Base-by-base conservation (phyloP, 192 early-diverging fungal species). In the Backusella tarrabulga region DNA sequence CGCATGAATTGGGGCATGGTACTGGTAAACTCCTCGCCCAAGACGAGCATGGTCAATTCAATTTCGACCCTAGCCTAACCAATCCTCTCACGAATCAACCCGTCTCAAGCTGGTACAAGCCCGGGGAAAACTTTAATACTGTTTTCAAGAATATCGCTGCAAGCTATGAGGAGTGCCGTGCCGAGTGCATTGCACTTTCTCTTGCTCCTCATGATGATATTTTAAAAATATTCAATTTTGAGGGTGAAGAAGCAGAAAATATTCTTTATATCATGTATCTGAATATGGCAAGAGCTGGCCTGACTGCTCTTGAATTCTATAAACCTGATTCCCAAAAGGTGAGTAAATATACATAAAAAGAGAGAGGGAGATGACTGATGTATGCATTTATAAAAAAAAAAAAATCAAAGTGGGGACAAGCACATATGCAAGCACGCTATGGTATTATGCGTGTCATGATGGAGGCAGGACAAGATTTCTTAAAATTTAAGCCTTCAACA, bases 341-440 rank as follows among this genome's bases (percentile, higher is more conserved):
- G 67, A 38, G 40, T 19, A 32, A 41, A 23, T 32, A 32, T 32
- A 32, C 32, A 32, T 15, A 42, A 26, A 17, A 41, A 41, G 1
- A 42, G 11, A 17, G 54, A 60, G 4, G 1, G 17, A 17, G 38
- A 17, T 50, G 3, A 19, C 46, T 50, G 29, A 68, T 68, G 1
- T 34, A 40, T 70, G 4, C 1, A 11, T 38, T 14, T 42, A 42
- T 0, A 44, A 17, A 67, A 15, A 7, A 19, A 21, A 23, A 32
- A 32, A 32, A 32, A 32, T 2, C 32, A 32, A 2, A 79, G 78
- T 85, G 81, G 81, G 83, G 83, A 35, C 84, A 90, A 78, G 89
- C 89, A 2, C 89, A 90, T 78, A 89, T 87, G 84, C 87, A 85
- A 75, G 89, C 87, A 32, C 86, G 89, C 8, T 90, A 81, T 78